A percentile compares a stretch with the other conserved stretches of the same genome.
Evolutionary conservation across 2,329 filamentous ascomycete genomes (phyloP).

Genomic region (Capronia epimyces): DNA sequence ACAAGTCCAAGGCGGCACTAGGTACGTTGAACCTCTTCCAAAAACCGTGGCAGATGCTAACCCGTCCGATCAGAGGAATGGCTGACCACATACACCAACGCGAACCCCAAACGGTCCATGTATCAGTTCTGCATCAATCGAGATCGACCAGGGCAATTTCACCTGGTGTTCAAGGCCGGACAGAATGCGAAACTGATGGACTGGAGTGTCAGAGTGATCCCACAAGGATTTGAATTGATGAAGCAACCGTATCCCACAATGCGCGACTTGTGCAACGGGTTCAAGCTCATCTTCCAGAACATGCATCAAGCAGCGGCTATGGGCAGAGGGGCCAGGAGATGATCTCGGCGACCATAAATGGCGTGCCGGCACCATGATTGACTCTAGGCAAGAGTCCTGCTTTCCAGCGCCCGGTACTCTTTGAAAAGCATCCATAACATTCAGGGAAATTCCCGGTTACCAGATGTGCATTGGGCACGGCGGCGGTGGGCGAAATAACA

Average conservation of each 20-base stretch:
- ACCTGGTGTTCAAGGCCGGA: slow-evolving; percentile 92
- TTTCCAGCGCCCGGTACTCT: too few species aligned
- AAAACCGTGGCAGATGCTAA: slow-evolving; percentile 11
- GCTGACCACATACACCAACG: slow-evolving; percentile 91
- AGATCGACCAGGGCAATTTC: slow-evolving; percentile 90
- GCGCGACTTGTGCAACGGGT: slow-evolving; percentile 91
- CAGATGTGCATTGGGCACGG: too few species aligned
- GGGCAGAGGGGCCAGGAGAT: slow-evolving; percentile 12
- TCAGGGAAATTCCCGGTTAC: too few species aligned
- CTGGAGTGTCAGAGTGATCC: slow-evolving; percentile 85
- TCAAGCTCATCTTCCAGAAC: slow-evolving; percentile 77
- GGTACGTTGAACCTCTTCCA: slow-evolving; percentile 57
- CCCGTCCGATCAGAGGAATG: slow-evolving; percentile 67
- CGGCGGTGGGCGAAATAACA: too few species aligned
- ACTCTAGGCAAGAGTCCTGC: not conserved
- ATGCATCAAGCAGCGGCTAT: slow-evolving; percentile 37
- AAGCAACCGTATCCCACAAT: slow-evolving; percentile 90
- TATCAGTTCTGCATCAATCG: slow-evolving; percentile 95
- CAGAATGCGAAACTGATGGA: slow-evolving; percentile 65
- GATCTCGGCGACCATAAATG: not conserved
- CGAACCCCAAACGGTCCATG: slow-evolving; percentile 86
- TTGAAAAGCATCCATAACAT: too few species aligned
- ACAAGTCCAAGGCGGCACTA: slow-evolving; percentile 69
- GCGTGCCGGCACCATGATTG: not conserved
- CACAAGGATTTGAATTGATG: slow-evolving; percentile 86